Evolutionary conservation across 2,329 filamentous ascomycete species (phyloP).

Genomic region (Anthostomella pinea): DNA sequence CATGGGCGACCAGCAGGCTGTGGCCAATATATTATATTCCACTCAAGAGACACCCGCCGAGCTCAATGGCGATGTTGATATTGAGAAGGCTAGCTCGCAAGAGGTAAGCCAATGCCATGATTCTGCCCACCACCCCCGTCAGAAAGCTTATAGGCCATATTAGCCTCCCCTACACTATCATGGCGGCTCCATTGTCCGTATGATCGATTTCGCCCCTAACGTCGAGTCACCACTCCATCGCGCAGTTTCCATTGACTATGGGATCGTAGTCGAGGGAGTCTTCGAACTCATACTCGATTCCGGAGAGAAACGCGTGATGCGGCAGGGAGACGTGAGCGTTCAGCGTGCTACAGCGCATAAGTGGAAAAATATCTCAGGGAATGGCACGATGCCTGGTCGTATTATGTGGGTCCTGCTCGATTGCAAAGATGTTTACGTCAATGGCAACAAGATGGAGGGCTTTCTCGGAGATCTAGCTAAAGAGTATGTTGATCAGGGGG

Average conservation of each 20-base stretch:
- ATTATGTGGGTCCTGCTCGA: constrained; percentile 7
- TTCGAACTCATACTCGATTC: constrained; percentile 17
- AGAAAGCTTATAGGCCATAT: neutral
- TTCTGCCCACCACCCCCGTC: neutral
- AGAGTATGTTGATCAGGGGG: too few species aligned
- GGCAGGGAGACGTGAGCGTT: constrained; percentile 11
- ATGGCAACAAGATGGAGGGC: constrained; percentile 3
- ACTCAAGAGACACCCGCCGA: constrained; percentile 9
- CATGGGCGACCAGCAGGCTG: constrained; percentile 11
- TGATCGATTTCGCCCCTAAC: constrained; percentile 17
- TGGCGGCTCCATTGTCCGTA: constrained; percentile 28
- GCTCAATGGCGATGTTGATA: constrained; percentile 12
- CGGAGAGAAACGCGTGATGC: constrained; percentile 16
- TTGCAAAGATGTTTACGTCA: constrained; percentile 2
- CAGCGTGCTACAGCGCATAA: constrained; percentile 7
- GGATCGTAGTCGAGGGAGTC: constrained; percentile 16
- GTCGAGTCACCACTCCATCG: constrained; percentile 13
- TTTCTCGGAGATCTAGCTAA: constrained; percentile 2
- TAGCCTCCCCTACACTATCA: constrained; percentile 20
- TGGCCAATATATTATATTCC: constrained; percentile 12
- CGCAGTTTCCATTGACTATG: constrained; percentile 14
- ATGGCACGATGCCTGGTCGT: constrained; percentile 7
- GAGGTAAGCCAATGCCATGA: neutral
- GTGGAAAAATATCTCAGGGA: constrained; percentile 12
- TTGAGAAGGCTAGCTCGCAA: constrained; percentile 11